Evolutionary conservation across 2,329 filamentous ascomycete genomes (phyloP).

Genomic region (Furcasterigmium sp.): DNA sequence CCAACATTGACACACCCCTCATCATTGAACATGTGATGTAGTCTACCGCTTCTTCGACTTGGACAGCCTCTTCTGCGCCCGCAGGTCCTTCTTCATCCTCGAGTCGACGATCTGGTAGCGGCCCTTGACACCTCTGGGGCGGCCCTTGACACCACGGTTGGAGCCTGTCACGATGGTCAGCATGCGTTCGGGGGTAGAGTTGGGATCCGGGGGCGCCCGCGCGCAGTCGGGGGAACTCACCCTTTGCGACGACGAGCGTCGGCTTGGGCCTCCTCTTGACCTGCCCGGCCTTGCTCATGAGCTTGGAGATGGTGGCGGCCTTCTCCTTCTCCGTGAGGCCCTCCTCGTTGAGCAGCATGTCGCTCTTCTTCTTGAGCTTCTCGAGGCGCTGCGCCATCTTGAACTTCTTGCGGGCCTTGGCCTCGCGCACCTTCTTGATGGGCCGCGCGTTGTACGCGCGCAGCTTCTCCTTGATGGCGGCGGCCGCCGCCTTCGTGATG

Average conservation of each 20-base stretch:
- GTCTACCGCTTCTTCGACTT: slow-evolving; percentile 50
- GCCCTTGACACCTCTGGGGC: slow-evolving; percentile 89
- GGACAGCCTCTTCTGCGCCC: slow-evolving; percentile 79
- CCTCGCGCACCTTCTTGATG: slow-evolving; percentile 98
- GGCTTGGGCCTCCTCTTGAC: slow-evolving; percentile 82
- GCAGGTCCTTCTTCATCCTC: slow-evolving; percentile 92
- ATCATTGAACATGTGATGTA: not conserved
- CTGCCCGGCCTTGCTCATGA: slow-evolving; percentile 77
- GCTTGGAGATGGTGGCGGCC: slow-evolving; percentile 72
- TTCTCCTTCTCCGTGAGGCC: slow-evolving; percentile 96
- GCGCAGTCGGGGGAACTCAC: slow-evolving; percentile 26
- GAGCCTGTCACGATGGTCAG: slow-evolving; percentile 17
- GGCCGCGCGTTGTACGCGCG: slow-evolving; percentile 90
- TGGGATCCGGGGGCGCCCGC: too few species aligned
- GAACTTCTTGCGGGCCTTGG: slow-evolving; percentile 94
- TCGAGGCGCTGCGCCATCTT: slow-evolving; percentile 87
- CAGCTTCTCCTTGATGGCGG: slow-evolving; percentile 90
- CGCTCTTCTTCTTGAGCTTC: slow-evolving; percentile 97
- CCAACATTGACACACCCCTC: not conserved
- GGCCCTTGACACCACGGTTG: slow-evolving; percentile 80
- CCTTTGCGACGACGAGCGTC: slow-evolving; percentile 83
- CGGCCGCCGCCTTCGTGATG: slow-evolving; percentile 84
- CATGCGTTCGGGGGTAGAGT: too few species aligned
- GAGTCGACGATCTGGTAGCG: slow-evolving; percentile 96
- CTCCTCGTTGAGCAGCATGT: slow-evolving; percentile 81